Conservation (phyloP, 176 grass and related monocot genomes). For the Pontederia paniculata region DNA sequence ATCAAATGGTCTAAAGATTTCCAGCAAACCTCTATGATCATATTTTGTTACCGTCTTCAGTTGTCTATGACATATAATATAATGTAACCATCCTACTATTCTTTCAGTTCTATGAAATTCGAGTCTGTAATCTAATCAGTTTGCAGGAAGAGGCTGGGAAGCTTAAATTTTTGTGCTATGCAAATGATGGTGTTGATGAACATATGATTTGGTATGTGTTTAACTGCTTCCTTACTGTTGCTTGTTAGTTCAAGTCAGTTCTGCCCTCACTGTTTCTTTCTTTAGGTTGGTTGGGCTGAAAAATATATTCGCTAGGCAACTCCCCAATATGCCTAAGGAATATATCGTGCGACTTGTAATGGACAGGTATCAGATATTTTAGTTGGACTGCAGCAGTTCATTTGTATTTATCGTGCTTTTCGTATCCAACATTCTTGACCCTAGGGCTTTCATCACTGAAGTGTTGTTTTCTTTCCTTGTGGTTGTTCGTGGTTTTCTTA, state of each 20-base stretch:
- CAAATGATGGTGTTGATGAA: slow-evolving; percentile 89
- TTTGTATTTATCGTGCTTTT: not conserved
- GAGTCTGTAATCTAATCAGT: not conserved
- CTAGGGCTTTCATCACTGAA: too few relatives aligned
- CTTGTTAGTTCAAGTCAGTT: not conserved
- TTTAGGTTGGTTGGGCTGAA: slow-evolving; percentile 93
- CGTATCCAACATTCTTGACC: too few relatives aligned
- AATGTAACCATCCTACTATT: not conserved
- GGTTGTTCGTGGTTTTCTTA: too few relatives aligned
- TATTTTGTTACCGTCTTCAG: not conserved
- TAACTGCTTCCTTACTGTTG: slow-evolving; percentile 19
- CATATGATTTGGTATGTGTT: slow-evolving; percentile 88
- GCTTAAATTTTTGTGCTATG: slow-evolving; percentile 83
- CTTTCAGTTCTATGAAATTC: not conserved
- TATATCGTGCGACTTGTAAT: slow-evolving; percentile 98
- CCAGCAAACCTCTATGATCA: too few relatives aligned
- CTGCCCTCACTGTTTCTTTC: not conserved
- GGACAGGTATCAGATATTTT: slow-evolving; percentile 41
- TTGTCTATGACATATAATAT: too few relatives aligned
- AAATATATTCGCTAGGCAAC: slow-evolving; percentile 97
- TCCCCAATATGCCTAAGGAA: slow-evolving; percentile 99
- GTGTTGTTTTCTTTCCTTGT: too few relatives aligned
- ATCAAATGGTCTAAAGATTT: too few relatives aligned
- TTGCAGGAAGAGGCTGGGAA: slow-evolving; percentile 75
- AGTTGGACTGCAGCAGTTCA: not conserved